Conservation (phyloP, 23 red algal species). For the Chondrus crispus region DNA sequence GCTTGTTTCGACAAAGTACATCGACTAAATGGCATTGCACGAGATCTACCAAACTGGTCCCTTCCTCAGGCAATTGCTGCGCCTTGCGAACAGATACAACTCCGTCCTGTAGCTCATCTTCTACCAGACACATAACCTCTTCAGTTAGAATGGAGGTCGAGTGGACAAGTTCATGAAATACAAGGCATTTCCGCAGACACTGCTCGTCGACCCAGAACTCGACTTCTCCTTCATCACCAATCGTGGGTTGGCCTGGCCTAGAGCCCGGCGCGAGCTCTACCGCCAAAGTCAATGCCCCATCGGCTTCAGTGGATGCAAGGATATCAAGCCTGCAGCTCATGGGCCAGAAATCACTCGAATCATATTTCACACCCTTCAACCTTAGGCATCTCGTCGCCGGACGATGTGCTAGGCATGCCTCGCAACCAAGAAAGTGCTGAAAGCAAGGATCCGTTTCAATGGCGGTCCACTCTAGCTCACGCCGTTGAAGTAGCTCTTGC, state of each 20-base stretch:
- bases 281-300: too few species aligned
- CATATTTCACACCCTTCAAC: neutral
- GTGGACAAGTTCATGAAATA: slow-evolving; percentile 41
- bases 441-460: neutral
- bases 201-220: slow-evolving; percentile 36
- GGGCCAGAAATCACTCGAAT: slow-evolving; percentile 33
- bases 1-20: too few species aligned
- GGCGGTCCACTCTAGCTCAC: neutral
- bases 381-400: neutral
- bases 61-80: too few species aligned
- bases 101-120: slow-evolving; percentile 28
- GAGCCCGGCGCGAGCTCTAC: too few species aligned
- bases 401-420: slow-evolving; percentile 10
- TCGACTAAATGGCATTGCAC: too few species aligned
- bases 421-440: slow-evolving; percentile 14
- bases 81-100: slow-evolving; percentile 4
- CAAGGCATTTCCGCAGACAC: slow-evolving; percentile 33
- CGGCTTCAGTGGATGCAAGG: too few species aligned
- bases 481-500: neutral
- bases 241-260: too few species aligned
- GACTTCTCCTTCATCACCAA: neutral
- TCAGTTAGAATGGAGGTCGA: neutral
- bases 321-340: slow-evolving; percentile 1
- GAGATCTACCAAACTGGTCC: too few species aligned
- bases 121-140: neutral